Percentiles rank a stretch among this genome's conserved stretches.
These are phyloP conservation scores for Globisporangium okanoganense DNA, from an alignment of 352 stramenopile genomes.

Conservation along the genomic window DNA sequence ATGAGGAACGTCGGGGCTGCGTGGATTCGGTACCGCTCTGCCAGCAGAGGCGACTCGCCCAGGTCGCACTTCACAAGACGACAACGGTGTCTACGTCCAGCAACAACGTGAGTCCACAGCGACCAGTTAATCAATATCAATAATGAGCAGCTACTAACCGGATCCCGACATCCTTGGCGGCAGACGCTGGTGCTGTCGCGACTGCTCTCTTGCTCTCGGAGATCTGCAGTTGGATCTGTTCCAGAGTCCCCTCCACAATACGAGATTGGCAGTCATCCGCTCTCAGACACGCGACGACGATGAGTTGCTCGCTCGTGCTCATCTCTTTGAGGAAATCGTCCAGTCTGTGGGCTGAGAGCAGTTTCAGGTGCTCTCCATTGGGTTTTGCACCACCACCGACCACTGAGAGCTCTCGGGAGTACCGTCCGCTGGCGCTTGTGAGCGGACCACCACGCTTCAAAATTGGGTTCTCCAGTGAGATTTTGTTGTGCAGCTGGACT, in stretches of 20 bases:
- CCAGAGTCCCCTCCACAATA: constrained; percentile 42
- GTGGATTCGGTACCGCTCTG: constrained; percentile 63
- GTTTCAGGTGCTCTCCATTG: constrained; percentile 28
- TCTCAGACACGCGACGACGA: constrained; percentile 68
- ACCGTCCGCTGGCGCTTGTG: constrained; percentile 70
- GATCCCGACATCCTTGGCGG: not conserved
- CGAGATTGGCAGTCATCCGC: constrained; percentile 59
- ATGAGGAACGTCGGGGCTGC: constrained; percentile 73
- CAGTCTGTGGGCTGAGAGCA: constrained; percentile 41
- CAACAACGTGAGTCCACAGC: not conserved
- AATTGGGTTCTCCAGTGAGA: constrained; percentile 56
- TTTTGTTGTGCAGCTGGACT: constrained; percentile 54
- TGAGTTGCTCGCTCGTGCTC: constrained; percentile 37
- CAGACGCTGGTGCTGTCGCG: not conserved
- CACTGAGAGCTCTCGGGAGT: constrained; percentile 64
- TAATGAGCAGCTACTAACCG: not conserved
- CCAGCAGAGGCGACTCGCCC: constrained; percentile 46
- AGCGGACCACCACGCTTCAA: constrained; percentile 50
- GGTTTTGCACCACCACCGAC: constrained; percentile 24
- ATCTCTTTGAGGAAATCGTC: constrained; percentile 42
- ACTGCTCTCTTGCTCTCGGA: constrained; percentile 3
- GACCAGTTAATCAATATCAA: not conserved
- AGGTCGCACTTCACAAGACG: constrained; percentile 74
- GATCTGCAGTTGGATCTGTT: constrained; percentile 49
- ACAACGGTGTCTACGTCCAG: constrained; percentile 28